phyloP scores from a whole-genome alignment of 140 eudicot species.

The Senecio squalidus region DNA sequence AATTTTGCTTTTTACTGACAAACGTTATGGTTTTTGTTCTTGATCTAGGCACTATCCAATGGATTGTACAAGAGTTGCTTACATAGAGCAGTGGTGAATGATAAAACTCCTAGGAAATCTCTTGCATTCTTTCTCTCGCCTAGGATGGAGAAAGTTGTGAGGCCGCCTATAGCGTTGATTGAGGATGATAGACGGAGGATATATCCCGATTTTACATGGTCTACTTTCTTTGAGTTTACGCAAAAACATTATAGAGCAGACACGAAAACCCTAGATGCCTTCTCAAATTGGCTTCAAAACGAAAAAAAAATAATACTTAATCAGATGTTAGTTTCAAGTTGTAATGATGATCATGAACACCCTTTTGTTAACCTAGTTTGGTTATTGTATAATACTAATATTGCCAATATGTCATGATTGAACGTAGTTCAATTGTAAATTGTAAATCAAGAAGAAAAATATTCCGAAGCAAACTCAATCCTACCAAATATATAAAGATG shows the following conservation, averaged over 20 bases:
- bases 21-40: not conserved
- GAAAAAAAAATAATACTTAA: slow-evolving; percentile 12
- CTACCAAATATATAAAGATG: too few species aligned
- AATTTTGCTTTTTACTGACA: slow-evolving; percentile 6
- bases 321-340: not conserved
- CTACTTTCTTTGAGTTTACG: slow-evolving; percentile 61
- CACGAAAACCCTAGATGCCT: slow-evolving; percentile 69
- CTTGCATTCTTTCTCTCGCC: slow-evolving; percentile 81
- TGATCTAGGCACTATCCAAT: slow-evolving; percentile 74
- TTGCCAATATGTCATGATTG: not conserved
- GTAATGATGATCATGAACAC: not conserved
- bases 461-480: too few species aligned
- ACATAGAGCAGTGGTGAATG: slow-evolving; percentile 83
- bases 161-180: slow-evolving; percentile 51
- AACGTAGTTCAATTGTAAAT: too few species aligned
- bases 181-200: slow-evolving; percentile 22
- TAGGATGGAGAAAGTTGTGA: slow-evolving; percentile 47
- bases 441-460: too few species aligned
- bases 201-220: slow-evolving; percentile 85
- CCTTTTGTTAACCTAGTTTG: not conserved
- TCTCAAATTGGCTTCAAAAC: slow-evolving; percentile 51
- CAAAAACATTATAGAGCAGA: slow-evolving; percentile 81
- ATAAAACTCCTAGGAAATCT: slow-evolving; percentile 49
- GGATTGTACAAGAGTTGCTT: slow-evolving; percentile 82
- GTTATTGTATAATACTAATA: not conserved